A percentile compares a stretch with the other conserved stretches of the same genome.
Evolutionary conservation across 2,329 filamentous ascomycete genomes (phyloP).

Genomic region (Remersonia thermophila): DNA sequence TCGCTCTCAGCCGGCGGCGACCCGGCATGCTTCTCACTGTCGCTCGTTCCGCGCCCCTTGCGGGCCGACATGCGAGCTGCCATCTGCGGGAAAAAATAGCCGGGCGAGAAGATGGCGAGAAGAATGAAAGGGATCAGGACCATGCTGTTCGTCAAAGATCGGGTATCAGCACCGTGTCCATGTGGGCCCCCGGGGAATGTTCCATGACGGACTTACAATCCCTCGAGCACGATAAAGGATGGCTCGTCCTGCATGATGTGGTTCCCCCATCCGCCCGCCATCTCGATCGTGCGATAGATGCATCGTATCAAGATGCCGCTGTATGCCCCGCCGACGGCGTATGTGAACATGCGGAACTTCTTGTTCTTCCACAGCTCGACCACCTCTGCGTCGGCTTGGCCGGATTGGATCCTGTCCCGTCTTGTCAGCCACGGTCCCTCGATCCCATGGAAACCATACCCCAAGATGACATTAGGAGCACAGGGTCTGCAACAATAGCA

Average conservation of each 20-base stretch:
- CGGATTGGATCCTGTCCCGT: constrained; percentile 21
- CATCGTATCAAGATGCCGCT: constrained; percentile 36
- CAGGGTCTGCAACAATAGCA: too few relatives aligned
- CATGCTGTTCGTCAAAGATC: constrained; percentile 23
- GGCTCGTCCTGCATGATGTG: constrained; percentile 50
- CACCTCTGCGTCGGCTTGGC: constrained; percentile 20
- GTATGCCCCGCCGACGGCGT: constrained; percentile 34
- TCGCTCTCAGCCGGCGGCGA: not conserved
- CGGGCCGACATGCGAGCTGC: constrained; percentile 20
- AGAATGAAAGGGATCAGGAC: constrained; percentile 37
- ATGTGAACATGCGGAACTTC: constrained; percentile 32
- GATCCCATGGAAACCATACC: not conserved
- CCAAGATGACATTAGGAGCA: not conserved
- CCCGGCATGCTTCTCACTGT: constrained; percentile 1
- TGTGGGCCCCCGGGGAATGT: too few relatives aligned
- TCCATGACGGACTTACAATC: constrained; percentile 31
- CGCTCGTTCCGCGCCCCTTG: not conserved
- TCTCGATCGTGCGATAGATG: constrained; percentile 49
- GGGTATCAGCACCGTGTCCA: constrained; percentile 1
- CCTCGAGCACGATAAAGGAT: constrained; percentile 47
- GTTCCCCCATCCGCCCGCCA: constrained; percentile 53
- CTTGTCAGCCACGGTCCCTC: not conserved
- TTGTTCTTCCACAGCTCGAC: constrained; percentile 30
- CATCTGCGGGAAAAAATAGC: constrained; percentile 44
- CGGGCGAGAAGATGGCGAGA: constrained; percentile 42